phyloP scores from a whole-genome alignment of 768 basidiomycete species.

The Tricholoma saponaceum region DNA sequence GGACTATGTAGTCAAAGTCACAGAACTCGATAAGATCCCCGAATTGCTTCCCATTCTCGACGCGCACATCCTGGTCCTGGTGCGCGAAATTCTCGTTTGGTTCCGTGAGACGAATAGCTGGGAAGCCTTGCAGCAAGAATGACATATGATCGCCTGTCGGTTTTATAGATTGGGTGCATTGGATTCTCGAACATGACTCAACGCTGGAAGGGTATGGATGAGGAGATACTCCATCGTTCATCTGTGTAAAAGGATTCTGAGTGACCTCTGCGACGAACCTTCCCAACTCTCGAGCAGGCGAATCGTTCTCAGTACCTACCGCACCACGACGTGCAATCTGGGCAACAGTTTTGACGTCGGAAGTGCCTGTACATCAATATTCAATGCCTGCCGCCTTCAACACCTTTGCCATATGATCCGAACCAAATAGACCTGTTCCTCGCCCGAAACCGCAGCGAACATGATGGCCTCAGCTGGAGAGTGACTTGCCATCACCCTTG shows the following conservation, averaged over 20 bases:
- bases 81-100: slow-evolving; percentile 55
- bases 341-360: slow-evolving; percentile 36
- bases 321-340: slow-evolving; percentile 29
- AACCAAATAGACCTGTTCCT: slow-evolving; percentile 51
- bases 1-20: slow-evolving; percentile 48
- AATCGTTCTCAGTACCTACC: slow-evolving; percentile 53
- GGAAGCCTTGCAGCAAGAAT: slow-evolving; percentile 46
- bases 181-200: neutral
- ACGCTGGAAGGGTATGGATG: slow-evolving; percentile 10
- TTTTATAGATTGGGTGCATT: slow-evolving; percentile 50
- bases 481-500: slow-evolving; percentile 46
- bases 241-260: slow-evolving; percentile 42
- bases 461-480: slow-evolving; percentile 46
- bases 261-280: slow-evolving; percentile 50
- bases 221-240: slow-evolving; percentile 33
- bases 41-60: slow-evolving; percentile 48
- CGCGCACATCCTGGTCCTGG: slow-evolving; percentile 53
- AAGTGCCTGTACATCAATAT: slow-evolving; percentile 48
- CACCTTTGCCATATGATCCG: slow-evolving; percentile 41
- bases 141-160: slow-evolving; percentile 51
- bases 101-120: slow-evolving; percentile 54
- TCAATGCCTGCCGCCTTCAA: slow-evolving; percentile 39
- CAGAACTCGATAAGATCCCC: slow-evolving; percentile 51
- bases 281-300: slow-evolving; percentile 46
- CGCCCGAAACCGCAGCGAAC: slow-evolving; percentile 47